These are phyloP conservation scores for Agaricus blazei DNA, from an alignment of 768 basidiomycete species.

Conservation along the genomic window DNA sequence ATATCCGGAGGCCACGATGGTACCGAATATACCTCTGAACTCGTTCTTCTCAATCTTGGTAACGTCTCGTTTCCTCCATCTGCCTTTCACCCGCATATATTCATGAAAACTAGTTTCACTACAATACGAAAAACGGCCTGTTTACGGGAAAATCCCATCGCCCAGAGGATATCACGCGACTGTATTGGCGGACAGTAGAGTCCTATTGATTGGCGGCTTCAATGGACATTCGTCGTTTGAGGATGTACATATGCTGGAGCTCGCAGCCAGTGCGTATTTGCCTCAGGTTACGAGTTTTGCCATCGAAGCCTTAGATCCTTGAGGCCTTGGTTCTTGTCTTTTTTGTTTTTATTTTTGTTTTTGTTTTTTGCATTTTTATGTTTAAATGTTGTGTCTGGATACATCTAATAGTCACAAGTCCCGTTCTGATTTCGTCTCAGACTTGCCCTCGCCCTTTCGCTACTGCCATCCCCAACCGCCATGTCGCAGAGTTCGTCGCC, in stretches of 20 bases:
- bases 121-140: slow-evolving; percentile 70
- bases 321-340: background rate
- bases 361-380: too few species aligned
- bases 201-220: slow-evolving; percentile 86
- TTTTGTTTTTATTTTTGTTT: background rate
- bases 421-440: too few species aligned
- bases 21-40: slow-evolving; percentile 61
- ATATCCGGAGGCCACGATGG: slow-evolving; percentile 88
- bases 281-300: slow-evolving; percentile 83
- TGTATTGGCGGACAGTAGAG: slow-evolving; percentile 74
- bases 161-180: slow-evolving; percentile 84
- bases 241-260: slow-evolving; percentile 81
- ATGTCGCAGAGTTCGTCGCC: too few species aligned
- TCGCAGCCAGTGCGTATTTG: slow-evolving; percentile 83
- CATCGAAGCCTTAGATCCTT: slow-evolving; percentile 33
- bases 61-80: slow-evolving; percentile 1
- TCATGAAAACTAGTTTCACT: slow-evolving; percentile 57
- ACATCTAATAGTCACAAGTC: background rate
- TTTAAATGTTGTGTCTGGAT: background rate
- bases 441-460: too few species aligned
- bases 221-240: slow-evolving; percentile 82
- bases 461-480: too few species aligned
- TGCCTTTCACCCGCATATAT: background rate
- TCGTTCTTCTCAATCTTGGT: slow-evolving; percentile 88
- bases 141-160: slow-evolving; percentile 64